Evolutionary conservation across 371 early-diverging fungal species (phyloP).

Genomic region (Neoconidiobolus thromboides): DNA sequence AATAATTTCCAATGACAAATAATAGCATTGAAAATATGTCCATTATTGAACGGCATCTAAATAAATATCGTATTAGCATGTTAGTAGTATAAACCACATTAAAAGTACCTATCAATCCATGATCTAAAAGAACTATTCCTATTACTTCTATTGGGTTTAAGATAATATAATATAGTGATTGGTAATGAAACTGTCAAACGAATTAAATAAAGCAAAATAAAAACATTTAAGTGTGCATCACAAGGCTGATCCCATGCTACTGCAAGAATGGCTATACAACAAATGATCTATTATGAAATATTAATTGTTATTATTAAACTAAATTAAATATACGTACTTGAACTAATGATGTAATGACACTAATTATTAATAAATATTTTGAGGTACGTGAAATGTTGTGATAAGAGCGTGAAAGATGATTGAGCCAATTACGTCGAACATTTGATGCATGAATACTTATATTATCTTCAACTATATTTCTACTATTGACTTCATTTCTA

Average conservation of each 20-base stretch:
- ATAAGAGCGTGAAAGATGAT: background rate
- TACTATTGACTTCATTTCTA: background rate
- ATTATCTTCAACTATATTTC: background rate
- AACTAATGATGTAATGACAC: background rate
- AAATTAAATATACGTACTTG: background rate
- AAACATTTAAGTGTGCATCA: constrained; percentile 13
- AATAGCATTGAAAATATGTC: constrained; percentile 1
- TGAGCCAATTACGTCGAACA: constrained; percentile 5
- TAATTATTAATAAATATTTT: background rate
- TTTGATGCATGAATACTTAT: background rate
- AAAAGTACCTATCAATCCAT: constrained; percentile 4
- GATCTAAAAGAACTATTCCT: background rate
- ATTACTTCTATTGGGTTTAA: constrained; percentile 10
- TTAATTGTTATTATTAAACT: background rate
- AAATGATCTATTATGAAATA: constrained; percentile 8
- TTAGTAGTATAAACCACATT: background rate
- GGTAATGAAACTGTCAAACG: constrained; percentile 13
- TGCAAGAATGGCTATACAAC: constrained; percentile 6
- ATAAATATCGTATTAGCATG: background rate
- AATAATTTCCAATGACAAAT: constrained; percentile 52
- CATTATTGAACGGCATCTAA: constrained; percentile 2
- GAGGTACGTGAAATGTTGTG: constrained; percentile 5
- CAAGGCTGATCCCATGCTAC: constrained; percentile 3
- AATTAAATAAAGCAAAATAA: constrained; percentile 14
- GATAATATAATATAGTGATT: constrained; percentile 7